phyloP scores from a whole-genome alignment of 2,329 filamentous ascomycete genomes.

The Nannizziopsis barbatae region DNA sequence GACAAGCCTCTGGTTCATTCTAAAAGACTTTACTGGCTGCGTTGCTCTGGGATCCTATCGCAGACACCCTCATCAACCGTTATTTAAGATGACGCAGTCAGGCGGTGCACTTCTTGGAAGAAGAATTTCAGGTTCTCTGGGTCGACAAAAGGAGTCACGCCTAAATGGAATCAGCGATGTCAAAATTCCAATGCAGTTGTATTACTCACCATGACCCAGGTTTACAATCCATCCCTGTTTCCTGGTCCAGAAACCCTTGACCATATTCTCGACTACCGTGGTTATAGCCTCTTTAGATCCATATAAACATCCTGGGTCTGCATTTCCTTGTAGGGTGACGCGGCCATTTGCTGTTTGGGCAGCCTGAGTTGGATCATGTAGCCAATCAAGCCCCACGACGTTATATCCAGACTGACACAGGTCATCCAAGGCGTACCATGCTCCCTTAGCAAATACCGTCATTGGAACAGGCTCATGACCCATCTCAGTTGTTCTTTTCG shows the following conservation, averaged over 20 bases:
- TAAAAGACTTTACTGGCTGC: too few species aligned
- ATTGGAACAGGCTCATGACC: conserved; percentile 75
- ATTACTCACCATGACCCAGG: conserved; percentile 70
- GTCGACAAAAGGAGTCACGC: conserved; percentile 87
- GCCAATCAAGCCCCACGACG: conserved; percentile 89
- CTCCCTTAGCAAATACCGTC: conserved; percentile 96
- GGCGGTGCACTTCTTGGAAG: conserved; percentile 78
- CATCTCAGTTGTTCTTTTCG: conserved; percentile 60
- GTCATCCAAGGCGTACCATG: conserved; percentile 85
- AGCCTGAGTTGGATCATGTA: conserved; percentile 77
- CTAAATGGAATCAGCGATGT: conserved; percentile 36
- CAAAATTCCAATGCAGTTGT: neutral
- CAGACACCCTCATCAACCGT: too few species aligned
- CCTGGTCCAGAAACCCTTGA: conserved; percentile 67
- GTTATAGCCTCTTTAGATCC: conserved; percentile 74
- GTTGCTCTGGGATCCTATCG: too few species aligned
- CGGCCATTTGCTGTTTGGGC: conserved; percentile 67
- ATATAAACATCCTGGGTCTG: conserved; percentile 87
- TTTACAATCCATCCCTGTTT: conserved; percentile 96
- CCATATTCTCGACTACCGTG: conserved; percentile 71
- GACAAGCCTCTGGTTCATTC: too few species aligned
- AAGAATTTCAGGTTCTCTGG: conserved; percentile 89
- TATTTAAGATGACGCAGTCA: conserved; percentile 20
- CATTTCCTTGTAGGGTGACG: conserved; percentile 84
- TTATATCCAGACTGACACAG: conserved; percentile 84